Conservation (phyloP, 2,329 filamentous ascomycete genomes). For the Fusarium sp. region DNA sequence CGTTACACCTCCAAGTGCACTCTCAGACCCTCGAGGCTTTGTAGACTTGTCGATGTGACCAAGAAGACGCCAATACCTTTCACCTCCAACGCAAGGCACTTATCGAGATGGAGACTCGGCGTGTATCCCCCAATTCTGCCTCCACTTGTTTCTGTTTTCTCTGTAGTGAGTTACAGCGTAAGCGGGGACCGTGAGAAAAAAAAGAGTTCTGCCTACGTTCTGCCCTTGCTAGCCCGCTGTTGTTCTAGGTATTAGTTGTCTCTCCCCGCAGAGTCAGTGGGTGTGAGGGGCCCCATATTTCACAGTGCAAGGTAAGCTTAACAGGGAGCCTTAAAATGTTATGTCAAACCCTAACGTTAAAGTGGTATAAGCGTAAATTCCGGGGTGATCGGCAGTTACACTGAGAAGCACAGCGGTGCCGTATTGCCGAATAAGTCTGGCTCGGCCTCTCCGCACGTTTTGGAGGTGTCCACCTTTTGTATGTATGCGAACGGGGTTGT, state of each 20-base stretch:
- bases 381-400: slow-evolving; percentile 22
- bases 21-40: background rate
- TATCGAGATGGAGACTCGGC: slow-evolving; percentile 1
- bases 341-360: slow-evolving; percentile 18
- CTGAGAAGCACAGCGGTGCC: slow-evolving; percentile 21
- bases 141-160: background rate
- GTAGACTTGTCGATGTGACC: background rate
- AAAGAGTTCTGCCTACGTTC: background rate
- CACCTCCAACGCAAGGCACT: slow-evolving; percentile 10
- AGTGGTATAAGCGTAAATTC: slow-evolving; percentile 23
- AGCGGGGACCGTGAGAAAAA: background rate
- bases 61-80: background rate
- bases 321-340: slow-evolving; percentile 13
- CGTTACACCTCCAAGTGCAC: background rate
- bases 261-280: background rate
- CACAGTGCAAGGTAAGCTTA: slow-evolving; percentile 27
- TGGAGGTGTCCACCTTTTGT: background rate
- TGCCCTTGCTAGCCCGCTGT: background rate
- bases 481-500: background rate
- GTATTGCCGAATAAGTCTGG: slow-evolving; percentile 27
- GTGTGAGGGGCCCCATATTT: slow-evolving; percentile 12
- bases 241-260: background rate
- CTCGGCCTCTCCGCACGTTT: slow-evolving; percentile 33
- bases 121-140: background rate
- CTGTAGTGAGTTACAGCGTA: background rate